Evolutionary conservation across 495 filamentous ascomycete genomes (phyloP), one percentile per base, ranked within the genome.

Genomic region (Trichoderma reesei): DNA sequence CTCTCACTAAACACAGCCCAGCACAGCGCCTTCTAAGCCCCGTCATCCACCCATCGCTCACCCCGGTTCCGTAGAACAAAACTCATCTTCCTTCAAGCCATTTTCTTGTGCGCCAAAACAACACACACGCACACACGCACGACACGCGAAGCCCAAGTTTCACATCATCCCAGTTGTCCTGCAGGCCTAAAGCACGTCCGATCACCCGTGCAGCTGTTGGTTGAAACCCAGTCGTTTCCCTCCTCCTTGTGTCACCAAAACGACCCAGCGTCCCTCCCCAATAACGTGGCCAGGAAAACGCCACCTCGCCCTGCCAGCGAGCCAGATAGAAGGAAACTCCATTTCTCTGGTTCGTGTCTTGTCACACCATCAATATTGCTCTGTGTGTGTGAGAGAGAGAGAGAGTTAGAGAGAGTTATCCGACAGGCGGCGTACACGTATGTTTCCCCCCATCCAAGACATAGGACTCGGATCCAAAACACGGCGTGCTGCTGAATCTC

Each of bases 171-270:
- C 26, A 26, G 16, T 56, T 56, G 34, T 20, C 51, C 18, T 56
- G 31, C 11, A 6, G 33, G 48, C 51, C 51, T 34, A 33, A 34
- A 31, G 51, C 51, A 56, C 26, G 34, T 56, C 14, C 20, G 51
- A 56, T 34, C 31, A 10, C 13, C 51, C 51, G 20, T 56, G 51
- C 51, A 56, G 51, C 11, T 56, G 51, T 56, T 56, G 51, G 51
- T 56, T 34, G 51, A 34, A 9, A 34, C 51, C 38, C 38, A 39
- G 26, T 39, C 38, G 38, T 39, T 10, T 56, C 5, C 26, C 26
- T 9, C n/a, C 18, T 9, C 46, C 16, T 56, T 56, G 51, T 56
- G 26, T 33, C 34, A 56, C 51, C 33, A 54, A 26, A 26, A 26
- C 26, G 44, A 48, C 4, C 44, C n/a, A 9, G 51, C 20, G 18